These are phyloP conservation scores for Saccharomyces jurei DNA, from an alignment of 805 yeast genomes.

Conservation along the genomic window DNA sequence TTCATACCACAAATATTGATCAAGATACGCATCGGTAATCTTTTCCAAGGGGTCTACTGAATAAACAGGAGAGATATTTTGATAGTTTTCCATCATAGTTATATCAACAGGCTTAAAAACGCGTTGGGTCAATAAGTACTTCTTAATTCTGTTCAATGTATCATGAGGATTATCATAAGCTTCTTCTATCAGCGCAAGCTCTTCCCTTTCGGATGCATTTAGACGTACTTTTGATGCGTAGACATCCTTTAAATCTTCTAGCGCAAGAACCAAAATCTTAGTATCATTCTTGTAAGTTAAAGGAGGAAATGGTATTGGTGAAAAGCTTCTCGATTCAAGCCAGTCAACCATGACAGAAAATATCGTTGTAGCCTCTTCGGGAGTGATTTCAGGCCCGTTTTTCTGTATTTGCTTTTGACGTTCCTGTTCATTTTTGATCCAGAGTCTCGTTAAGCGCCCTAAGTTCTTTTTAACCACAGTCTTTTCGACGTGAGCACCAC, in stretches of 20 bases:
- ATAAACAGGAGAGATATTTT: conserved; percentile 77
- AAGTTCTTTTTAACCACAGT: conserved; percentile 89
- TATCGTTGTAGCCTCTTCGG: conserved; percentile 81
- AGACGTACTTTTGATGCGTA: conserved; percentile 69
- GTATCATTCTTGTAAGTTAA: conserved; percentile 88
- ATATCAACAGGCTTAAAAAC: conserved; percentile 83
- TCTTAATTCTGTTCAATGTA: conserved; percentile 74
- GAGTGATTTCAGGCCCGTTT: conserved; percentile 80
- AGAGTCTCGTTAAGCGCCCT: conserved; percentile 83
- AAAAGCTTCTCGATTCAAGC: conserved; percentile 76
- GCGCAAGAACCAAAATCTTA: conserved; percentile 76
- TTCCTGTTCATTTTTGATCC: conserved; percentile 90
- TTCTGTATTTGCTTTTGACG: conserved; percentile 71
- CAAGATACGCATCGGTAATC: conserved; percentile 91
- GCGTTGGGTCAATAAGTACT: conserved; percentile 74
- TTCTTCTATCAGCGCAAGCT: conserved; percentile 84
- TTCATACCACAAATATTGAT: conserved; percentile 94
- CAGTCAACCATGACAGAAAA: conserved; percentile 85
- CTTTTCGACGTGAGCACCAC: conserved; percentile 91
- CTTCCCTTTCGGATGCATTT: conserved; percentile 85
- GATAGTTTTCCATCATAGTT: conserved; percentile 87
- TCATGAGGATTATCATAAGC: conserved; percentile 98
- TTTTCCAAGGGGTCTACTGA: conserved; percentile 87
- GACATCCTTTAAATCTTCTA: conserved; percentile 78
- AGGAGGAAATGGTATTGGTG: conserved; percentile 92